A percentile compares a stretch with the other conserved stretches of the same genome.
These are phyloP conservation scores for Chalciporus sphaerocephalus DNA, from an alignment of 768 basidiomycete species.

Conservation along the genomic window DNA sequence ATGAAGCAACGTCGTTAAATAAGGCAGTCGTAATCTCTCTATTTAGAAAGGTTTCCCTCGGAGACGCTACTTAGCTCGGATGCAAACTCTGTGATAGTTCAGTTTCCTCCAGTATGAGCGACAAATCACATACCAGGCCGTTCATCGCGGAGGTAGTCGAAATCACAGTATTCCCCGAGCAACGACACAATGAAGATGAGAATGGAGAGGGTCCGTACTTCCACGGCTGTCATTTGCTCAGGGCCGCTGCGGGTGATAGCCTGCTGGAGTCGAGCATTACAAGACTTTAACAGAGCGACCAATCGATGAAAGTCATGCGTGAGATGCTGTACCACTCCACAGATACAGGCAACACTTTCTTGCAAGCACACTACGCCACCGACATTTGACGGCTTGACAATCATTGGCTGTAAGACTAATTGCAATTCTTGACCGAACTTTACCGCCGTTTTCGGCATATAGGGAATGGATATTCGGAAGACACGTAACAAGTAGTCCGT, in stretches of 20 bases:
- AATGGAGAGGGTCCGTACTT: slow-evolving; percentile 55
- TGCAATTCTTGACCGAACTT: slow-evolving; percentile 90
- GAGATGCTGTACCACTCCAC: slow-evolving; percentile 74
- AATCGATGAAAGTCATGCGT: slow-evolving; percentile 83
- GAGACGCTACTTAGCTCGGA: slow-evolving; percentile 56
- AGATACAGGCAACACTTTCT: slow-evolving; percentile 91
- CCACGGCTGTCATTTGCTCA: slow-evolving; percentile 42
- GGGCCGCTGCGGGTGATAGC: slow-evolving; percentile 40
- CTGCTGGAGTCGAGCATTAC: slow-evolving; percentile 70
- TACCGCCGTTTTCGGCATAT: slow-evolving; percentile 84
- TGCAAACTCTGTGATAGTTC: slow-evolving; percentile 43
- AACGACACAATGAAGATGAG: slow-evolving; percentile 82
- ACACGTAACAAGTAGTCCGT: slow-evolving; percentile 87
- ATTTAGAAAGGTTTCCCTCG: slow-evolving; percentile 34
- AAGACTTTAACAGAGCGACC: slow-evolving; percentile 77
- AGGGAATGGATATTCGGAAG: slow-evolving; percentile 78
- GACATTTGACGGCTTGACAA: slow-evolving; percentile 72
- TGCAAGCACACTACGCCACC: slow-evolving; percentile 77
- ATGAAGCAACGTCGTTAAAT: slow-evolving; percentile 4
- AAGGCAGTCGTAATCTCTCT: neutral
- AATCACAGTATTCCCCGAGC: slow-evolving; percentile 84
- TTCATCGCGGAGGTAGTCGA: slow-evolving; percentile 69
- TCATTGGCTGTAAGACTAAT: slow-evolving; percentile 79
- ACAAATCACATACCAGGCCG: slow-evolving; percentile 46
- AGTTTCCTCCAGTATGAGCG: neutral